Evolutionary conservation across 257 asterid genomes (phyloP).

Genomic region (Hygrophila difformis): DNA sequence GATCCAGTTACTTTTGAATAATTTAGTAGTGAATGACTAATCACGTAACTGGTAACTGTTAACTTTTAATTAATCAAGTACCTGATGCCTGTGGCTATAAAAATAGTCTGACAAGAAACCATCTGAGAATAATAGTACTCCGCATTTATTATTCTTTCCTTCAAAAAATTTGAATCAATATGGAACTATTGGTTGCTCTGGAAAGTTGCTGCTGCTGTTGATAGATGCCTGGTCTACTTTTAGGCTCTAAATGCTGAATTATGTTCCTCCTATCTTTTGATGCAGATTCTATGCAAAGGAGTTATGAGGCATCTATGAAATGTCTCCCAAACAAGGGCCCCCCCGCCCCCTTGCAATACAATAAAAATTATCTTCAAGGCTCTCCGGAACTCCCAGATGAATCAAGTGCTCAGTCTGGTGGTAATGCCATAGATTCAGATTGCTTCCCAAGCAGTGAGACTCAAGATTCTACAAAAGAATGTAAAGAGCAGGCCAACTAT

Average conservation of each 20-base stretch:
- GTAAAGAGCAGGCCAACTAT: slow-evolving; percentile 23
- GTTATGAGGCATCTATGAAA: slow-evolving; percentile 52
- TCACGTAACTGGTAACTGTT: too few relatives aligned
- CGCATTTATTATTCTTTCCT: background rate
- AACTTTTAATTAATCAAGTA: too few relatives aligned
- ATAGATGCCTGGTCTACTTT: slow-evolving; percentile 4
- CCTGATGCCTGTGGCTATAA: too few relatives aligned
- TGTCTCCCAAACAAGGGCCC: slow-evolving; percentile 47
- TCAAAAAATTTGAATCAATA: background rate
- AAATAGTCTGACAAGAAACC: too few relatives aligned
- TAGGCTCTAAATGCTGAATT: slow-evolving; percentile 1
- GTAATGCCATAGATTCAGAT: slow-evolving; percentile 27
- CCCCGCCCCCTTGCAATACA: slow-evolving; percentile 36
- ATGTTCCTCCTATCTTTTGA: slow-evolving; percentile 12
- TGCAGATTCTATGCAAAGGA: slow-evolving; percentile 44
- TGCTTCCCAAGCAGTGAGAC: slow-evolving; percentile 29
- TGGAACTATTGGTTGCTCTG: background rate
- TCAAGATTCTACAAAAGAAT: slow-evolving; percentile 37
- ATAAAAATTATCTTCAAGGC: slow-evolving; percentile 33
- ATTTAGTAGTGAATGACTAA: too few relatives aligned
- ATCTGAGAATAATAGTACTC: too few relatives aligned
- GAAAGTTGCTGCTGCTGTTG: slow-evolving; percentile 3
- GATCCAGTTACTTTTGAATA: too few relatives aligned
- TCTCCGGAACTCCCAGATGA: slow-evolving; percentile 34
- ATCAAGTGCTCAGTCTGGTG: slow-evolving; percentile 32